phyloP scores from a whole-genome alignment of 1,139 yeast species.

The Kodamaea sp. region DNA sequence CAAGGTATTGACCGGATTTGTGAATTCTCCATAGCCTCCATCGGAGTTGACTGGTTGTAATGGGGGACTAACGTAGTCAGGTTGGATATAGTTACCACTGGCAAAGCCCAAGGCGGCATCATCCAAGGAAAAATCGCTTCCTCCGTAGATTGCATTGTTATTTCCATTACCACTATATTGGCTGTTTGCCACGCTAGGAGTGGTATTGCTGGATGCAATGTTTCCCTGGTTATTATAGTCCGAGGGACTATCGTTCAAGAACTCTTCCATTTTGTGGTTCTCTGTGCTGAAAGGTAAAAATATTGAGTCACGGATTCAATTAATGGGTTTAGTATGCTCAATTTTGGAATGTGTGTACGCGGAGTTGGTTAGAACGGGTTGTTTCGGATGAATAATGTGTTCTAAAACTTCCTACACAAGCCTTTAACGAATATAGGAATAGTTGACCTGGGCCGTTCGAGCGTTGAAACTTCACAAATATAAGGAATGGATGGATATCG shows the following conservation, averaged over 20 bases:
- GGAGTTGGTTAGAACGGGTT: too few relatives aligned
- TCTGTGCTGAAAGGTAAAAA: too few relatives aligned
- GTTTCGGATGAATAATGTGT: too few relatives aligned
- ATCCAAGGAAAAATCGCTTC: constrained; percentile 8
- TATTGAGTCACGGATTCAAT: too few relatives aligned
- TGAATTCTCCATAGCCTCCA: constrained; percentile 6
- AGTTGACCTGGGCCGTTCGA: too few relatives aligned
- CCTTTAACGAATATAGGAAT: too few relatives aligned
- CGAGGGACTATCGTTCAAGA: constrained; percentile 40
- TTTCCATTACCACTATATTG: constrained; percentile 6
- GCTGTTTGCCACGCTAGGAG: constrained; percentile 7
- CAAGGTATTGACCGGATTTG: constrained; percentile 5
- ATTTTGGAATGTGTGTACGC: too few relatives aligned
- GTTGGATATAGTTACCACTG: constrained; percentile 1
- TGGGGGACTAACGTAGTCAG: constrained; percentile 5
- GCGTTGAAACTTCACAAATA: too few relatives aligned
- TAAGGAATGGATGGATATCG: too few relatives aligned
- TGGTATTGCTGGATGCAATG: constrained; percentile 9
- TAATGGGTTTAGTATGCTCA: too few relatives aligned
- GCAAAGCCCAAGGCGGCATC: constrained; percentile 4
- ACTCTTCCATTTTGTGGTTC: constrained; percentile 38
- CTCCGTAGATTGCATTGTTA: constrained; percentile 3
- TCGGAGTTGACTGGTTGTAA: neutral
- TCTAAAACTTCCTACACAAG: too few relatives aligned
- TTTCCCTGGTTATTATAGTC: constrained; percentile 18